Base-by-base conservation (phyloP, 495 filamentous ascomycete species). In the Terfezia boudieri region DNA sequence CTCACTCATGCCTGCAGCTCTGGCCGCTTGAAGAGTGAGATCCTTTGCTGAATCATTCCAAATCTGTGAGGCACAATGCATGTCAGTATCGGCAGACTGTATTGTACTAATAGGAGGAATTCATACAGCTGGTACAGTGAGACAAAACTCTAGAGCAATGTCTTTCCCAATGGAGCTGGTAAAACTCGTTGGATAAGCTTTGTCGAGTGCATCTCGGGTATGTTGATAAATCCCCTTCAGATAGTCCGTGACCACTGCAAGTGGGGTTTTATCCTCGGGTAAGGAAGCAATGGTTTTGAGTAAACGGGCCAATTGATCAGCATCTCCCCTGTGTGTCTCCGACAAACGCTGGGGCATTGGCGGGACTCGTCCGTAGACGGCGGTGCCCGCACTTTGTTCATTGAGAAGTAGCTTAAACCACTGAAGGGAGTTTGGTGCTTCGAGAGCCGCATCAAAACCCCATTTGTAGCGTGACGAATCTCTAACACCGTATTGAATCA, bases 41-140 rank as follows among this genome's bases (percentile, higher is more conserved):
- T 75, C 63, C 55, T 75, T 77, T 6, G 71, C 73, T 35, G 62
- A 64, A 50, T 75, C 72, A 17, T 69, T 71, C 75, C 74, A 79
- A 0, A 77, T 69, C 52, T 53, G 16, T 46, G 53, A 38, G 10
- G 20, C 23, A 16, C 37, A 37, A 37, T 10, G 20, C 20, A 20
- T 20, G 9, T 32, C 14, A 14, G 41, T 14, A 4, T 46, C 12
- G 8, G 4, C 41, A 46, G 2, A 9, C 41, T 46, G 17, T 14
- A 46, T 46, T 14, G 8, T 20, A 5, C 12, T 46, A 1, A 46
- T 1, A 16, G 17, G 4, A 46, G 23, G 9, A 22, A 10, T 22
- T 10, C 58, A 37, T 46, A 61, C 54, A 1, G 74, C 75, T 0
- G 76, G 74, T 4, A 78, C 74, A 0, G 75, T 78, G 6, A 79